Evolutionary conservation across 495 filamentous ascomycete species (phyloP), one percentile per base, ranked within the genome.

Genomic region (Cenococcum geophilum): DNA sequence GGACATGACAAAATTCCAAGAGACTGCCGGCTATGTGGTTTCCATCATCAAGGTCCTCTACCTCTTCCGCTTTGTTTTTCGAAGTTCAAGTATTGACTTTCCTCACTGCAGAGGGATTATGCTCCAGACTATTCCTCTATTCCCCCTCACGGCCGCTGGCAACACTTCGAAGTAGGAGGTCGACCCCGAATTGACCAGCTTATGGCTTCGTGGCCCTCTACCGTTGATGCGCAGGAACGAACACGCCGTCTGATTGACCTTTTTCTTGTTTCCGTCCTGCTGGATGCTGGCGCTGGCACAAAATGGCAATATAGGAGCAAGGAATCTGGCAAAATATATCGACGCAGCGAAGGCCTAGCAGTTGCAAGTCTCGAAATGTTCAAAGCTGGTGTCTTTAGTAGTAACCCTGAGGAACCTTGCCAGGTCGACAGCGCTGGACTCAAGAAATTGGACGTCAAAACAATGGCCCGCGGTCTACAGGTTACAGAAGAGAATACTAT

Each of bases 341-440:
- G 84, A 42, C 82, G 93, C 42, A 96, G 91, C 57, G 93, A 98
- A 72, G 93, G 93, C 22, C 77, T 98, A 63, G 93, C 93, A 5
- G 86, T 98, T 48, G 93, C 95, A 22, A 92, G 88, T 72, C 75
- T 98, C 70, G 93, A 97, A 68, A 98, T 98, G 93, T 98, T 97
- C 77, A 96, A 93, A 75, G 79, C 83, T 56, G 93, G 93, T n/a
- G 68, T 89, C 48, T 98, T 98, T 76, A 95, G 89, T 63, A 89
- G 91, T 68, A 85, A 91, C 68, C 78, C 81, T 1, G 80, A 74
- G 50, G 86, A 96, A 72, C 91, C 89, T 40, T 88, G 84, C 66
- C 91, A 95, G 73, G 93, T 97, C 22, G 93, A 98, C 71, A 89
- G 86, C 58, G 82, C 80, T 8, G 95, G 87, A 1, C 75, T 98